phyloP scores from a whole-genome alignment of 768 basidiomycete genomes.

The Tulasnella sp. region DNA sequence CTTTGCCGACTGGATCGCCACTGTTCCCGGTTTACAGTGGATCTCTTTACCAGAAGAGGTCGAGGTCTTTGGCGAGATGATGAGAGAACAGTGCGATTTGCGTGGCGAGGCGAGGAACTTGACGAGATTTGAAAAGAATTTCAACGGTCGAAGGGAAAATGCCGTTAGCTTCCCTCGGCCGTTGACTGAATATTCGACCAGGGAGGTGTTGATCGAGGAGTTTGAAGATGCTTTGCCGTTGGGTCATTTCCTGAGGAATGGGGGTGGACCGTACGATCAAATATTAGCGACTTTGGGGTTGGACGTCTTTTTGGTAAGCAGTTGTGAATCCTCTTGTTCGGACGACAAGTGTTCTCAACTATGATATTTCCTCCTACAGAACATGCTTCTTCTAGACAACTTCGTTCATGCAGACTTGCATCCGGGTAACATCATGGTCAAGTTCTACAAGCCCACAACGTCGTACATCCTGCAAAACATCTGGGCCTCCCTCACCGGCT shows the following conservation, averaged over 20 bases:
- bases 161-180: conserved; percentile 89
- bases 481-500: conserved; percentile 46
- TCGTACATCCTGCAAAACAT: conserved; percentile 54
- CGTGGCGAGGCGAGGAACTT: conserved; percentile 86
- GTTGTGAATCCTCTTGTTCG: conserved; percentile 29
- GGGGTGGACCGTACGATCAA: conserved; percentile 86
- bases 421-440: conserved; percentile 96
- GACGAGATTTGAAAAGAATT: conserved; percentile 76
- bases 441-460: conserved; percentile 79
- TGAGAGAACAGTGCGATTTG: conserved; percentile 89
- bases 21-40: conserved; percentile 93
- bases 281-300: conserved; percentile 86
- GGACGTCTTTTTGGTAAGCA: conserved; percentile 81
- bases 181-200: conserved; percentile 68
- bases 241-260: conserved; percentile 77
- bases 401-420: conserved; percentile 91
- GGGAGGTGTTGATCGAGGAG: conserved; percentile 83
- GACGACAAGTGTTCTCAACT: background rate
- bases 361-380: conserved; percentile 42
- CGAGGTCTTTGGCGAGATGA: conserved; percentile 89
- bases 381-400: conserved; percentile 97
- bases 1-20: conserved; percentile 70
- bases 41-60: conserved; percentile 94
- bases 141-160: conserved; percentile 59
- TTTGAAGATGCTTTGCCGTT: conserved; percentile 87